These are phyloP conservation scores for Pythium insidiosum DNA, from an alignment of 352 stramenopile species.

Conservation along the genomic window DNA sequence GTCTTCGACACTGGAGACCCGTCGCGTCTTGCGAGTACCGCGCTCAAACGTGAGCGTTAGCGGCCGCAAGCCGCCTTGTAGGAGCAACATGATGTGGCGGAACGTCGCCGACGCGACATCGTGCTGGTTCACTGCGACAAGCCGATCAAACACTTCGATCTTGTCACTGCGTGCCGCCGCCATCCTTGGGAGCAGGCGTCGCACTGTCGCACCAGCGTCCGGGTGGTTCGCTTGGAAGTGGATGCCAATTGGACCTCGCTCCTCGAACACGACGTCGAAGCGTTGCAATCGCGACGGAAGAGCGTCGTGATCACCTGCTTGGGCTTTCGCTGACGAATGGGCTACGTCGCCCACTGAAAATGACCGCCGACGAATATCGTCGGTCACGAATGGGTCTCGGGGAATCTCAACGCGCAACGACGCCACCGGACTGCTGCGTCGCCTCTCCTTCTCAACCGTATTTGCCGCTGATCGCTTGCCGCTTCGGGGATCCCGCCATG, in stretches of 20 bases:
- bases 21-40: neutral
- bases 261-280: constrained; percentile 71
- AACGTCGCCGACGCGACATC: constrained; percentile 60
- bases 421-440: neutral
- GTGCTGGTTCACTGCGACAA: constrained; percentile 77
- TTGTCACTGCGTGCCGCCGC: constrained; percentile 32
- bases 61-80: constrained; percentile 71
- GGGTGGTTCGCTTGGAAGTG: constrained; percentile 75
- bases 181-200: constrained; percentile 48
- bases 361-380: no score
- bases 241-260: constrained; percentile 66
- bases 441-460: constrained; percentile 2
- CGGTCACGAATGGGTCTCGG: neutral
- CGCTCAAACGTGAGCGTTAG: constrained; percentile 74
- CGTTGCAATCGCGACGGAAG: constrained; percentile 1
- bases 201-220: constrained; percentile 54
- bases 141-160: constrained; percentile 50
- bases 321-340: neutral
- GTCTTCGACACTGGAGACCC: neutral
- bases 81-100: constrained; percentile 70
- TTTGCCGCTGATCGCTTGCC: constrained; percentile 2
- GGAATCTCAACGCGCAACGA: constrained; percentile 1
- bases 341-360: no score
- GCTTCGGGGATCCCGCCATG: constrained; percentile 62
- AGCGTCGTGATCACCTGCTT: neutral